These are phyloP conservation scores for Phytophthora cryptogea DNA, from an alignment of 352 stramenopile species.

Conservation along the genomic window DNA sequence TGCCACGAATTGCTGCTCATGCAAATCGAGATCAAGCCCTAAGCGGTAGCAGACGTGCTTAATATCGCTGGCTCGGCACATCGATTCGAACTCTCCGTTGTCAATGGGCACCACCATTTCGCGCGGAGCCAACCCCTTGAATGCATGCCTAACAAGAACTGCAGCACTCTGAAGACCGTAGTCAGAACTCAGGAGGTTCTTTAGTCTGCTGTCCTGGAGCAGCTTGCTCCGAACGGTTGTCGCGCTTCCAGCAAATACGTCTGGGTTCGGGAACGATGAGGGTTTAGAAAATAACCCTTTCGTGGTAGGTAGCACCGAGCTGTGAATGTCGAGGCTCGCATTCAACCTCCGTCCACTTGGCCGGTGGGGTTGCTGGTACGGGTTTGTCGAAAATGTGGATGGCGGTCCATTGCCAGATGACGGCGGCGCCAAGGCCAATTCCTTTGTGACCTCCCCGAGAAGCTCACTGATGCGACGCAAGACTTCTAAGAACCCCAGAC, in stretches of 20 bases:
- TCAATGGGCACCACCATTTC: conserved; percentile 75
- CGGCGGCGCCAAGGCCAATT: conserved; percentile 19
- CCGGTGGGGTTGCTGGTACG: conserved; percentile 41
- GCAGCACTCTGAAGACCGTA: conserved; percentile 66
- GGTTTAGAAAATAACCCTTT: conserved; percentile 20
- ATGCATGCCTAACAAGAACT: conserved; percentile 72
- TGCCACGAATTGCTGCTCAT: conserved; percentile 64
- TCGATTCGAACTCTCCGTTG: conserved; percentile 70
- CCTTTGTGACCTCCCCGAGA: conserved; percentile 50
- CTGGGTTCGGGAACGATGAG: conserved; percentile 1
- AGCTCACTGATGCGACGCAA: conserved; percentile 65
- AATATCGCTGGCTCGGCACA: conserved; percentile 62
- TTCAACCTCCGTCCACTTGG: conserved; percentile 49
- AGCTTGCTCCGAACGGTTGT: conserved; percentile 56
- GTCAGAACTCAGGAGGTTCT: conserved; percentile 51
- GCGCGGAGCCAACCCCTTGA: conserved; percentile 65
- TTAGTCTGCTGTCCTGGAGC: conserved; percentile 56
- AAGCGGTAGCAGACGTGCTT: conserved; percentile 79
- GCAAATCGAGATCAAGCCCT: conserved; percentile 65
- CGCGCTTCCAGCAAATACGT: conserved; percentile 13
- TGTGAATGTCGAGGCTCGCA: conserved; percentile 33
- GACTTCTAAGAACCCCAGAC: conserved; percentile 62
- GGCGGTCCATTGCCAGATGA: conserved; percentile 12
- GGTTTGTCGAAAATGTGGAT: conserved; percentile 34
- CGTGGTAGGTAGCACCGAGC: conserved; percentile 31